Percentiles rank a stretch among this genome's conserved stretches.
phyloP scores from a whole-genome alignment of 2,329 filamentous ascomycete genomes.

The Escovopsis sp. region DNA sequence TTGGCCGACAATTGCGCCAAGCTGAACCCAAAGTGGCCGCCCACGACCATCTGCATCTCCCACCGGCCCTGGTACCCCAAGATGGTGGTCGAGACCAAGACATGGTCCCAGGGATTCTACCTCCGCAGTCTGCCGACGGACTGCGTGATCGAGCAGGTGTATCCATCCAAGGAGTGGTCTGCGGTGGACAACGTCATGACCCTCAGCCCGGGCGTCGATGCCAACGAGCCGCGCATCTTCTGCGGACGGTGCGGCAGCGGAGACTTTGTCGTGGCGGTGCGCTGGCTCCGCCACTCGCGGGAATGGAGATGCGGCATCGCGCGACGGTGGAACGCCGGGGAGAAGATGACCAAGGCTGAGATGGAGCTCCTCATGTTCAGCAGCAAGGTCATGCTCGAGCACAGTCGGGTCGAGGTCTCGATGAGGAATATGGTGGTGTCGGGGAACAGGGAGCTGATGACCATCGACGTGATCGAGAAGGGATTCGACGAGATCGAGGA shows the following conservation, averaged over 20 bases:
- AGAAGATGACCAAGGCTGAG: background rate
- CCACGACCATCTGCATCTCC: background rate
- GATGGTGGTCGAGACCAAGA: background rate
- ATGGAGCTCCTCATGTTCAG: background rate
- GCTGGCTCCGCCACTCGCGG: background rate
- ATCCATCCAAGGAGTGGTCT: background rate
- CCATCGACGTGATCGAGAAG: background rate
- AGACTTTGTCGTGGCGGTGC: background rate
- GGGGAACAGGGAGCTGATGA: background rate
- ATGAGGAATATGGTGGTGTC: background rate
- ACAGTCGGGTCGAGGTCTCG: background rate
- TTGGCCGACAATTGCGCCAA: background rate
- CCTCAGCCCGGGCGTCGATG: background rate
- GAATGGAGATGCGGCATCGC: background rate
- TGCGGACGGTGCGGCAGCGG: background rate
- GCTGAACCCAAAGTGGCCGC: background rate
- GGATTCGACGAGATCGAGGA: background rate
- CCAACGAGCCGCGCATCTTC: background rate
- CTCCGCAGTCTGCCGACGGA: background rate
- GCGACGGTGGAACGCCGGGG: background rate
- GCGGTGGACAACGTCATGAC: background rate
- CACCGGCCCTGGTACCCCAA: background rate
- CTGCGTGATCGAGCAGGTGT: background rate
- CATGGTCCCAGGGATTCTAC: background rate
- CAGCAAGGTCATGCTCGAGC: background rate